These are phyloP conservation scores for Pyracantha coccinea DNA, from an alignment of 331 rosid genomes.

Conservation along the genomic window DNA sequence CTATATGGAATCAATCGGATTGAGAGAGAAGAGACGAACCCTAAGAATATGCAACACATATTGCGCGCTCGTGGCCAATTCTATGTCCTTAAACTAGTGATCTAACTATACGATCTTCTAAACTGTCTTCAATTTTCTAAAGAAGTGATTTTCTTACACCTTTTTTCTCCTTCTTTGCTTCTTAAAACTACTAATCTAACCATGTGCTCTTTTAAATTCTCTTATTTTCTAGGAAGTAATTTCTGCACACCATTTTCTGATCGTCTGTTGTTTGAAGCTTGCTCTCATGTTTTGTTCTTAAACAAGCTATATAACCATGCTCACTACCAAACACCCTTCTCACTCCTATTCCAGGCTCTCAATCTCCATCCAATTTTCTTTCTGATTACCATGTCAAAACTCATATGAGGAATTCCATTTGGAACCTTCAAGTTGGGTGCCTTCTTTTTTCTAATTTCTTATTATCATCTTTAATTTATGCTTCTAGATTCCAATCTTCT, in stretches of 20 bases:
- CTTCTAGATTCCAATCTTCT: neutral
- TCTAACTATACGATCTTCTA: neutral
- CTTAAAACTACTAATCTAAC: too few species aligned
- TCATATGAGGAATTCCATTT: neutral
- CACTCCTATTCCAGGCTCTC: too few species aligned
- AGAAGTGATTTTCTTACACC: neutral
- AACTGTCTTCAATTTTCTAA: neutral
- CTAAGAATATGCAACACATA: neutral
- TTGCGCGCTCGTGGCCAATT: neutral
- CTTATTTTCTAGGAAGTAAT: too few species aligned
- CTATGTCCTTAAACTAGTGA: neutral
- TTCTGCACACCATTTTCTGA: too few species aligned
- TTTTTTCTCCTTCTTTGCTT: neutral
- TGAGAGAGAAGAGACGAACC: too few species aligned
- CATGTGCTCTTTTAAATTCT: too few species aligned
- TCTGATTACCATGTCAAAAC: neutral
- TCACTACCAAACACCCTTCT: too few species aligned
- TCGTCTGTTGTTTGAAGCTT: too few species aligned
- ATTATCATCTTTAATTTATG: neutral
- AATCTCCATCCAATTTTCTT: neutral
- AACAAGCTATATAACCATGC: too few species aligned
- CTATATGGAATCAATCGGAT: too few species aligned
- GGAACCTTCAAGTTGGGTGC: neutral
- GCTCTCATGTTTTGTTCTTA: too few species aligned
- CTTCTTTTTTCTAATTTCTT: neutral